Conservation (phyloP, 2,329 filamentous ascomycete species). For the Colletotrichum simmondsii region DNA sequence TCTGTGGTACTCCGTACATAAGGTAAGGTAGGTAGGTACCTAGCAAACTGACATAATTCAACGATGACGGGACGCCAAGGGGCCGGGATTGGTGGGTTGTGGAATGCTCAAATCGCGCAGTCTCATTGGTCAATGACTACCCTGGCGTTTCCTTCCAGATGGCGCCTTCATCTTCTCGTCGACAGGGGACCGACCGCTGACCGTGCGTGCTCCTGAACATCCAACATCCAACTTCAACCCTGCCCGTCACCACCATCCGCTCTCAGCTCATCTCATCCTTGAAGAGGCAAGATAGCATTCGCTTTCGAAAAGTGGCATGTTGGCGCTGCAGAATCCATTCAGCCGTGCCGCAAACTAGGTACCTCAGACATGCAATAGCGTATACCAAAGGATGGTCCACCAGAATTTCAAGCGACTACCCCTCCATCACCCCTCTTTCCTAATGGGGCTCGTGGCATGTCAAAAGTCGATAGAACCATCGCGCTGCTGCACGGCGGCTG, state of each 20-base stretch:
- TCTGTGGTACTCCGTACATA: too few relatives aligned
- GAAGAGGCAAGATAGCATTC: neutral
- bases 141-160: neutral
- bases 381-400: neutral
- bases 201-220: neutral
- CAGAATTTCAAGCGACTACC: neutral
- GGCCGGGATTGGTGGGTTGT: neutral
- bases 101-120: neutral
- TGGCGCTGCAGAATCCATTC: neutral
- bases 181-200: neutral
- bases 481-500: neutral
- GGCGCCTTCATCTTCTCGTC: neutral
- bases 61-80: constrained; percentile 15
- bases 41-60: neutral
- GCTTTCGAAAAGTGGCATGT: neutral
- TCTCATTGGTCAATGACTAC: neutral
- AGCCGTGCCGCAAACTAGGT: neutral
- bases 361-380: neutral
- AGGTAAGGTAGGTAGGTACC: too few relatives aligned
- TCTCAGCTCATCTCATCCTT: neutral
- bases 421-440: constrained; percentile 5
- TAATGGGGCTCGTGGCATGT: neutral
- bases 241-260: neutral
- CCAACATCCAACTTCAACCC: neutral
- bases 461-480: neutral